phyloP scores from a whole-genome alignment of 345 rosid genomes.

The Gossypium herbaceum region DNA sequence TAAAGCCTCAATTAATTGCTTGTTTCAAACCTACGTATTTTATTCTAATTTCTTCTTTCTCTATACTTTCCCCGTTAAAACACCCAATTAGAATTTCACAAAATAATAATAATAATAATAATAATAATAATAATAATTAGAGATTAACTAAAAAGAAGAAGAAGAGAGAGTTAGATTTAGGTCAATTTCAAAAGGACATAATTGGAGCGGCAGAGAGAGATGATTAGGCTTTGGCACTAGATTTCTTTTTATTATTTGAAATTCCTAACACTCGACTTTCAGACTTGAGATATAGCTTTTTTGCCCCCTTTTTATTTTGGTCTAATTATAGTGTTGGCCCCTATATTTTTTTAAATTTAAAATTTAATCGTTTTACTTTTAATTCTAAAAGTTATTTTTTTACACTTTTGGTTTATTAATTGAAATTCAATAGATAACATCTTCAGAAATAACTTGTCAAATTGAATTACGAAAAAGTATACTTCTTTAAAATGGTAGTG shows the following conservation, averaged over 20 bases:
- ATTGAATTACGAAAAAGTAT: too few species aligned
- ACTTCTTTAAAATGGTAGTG: too few species aligned
- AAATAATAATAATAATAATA: background rate
- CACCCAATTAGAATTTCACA: slow-evolving; percentile 24
- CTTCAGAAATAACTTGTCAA: too few species aligned
- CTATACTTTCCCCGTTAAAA: background rate
- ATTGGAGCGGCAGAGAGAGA: slow-evolving; percentile 19
- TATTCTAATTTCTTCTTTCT: slow-evolving; percentile 9
- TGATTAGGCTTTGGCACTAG: slow-evolving; percentile 26
- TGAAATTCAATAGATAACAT: too few species aligned
- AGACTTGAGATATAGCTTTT: too few species aligned
- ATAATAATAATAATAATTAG: too few species aligned
- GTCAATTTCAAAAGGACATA: background rate
- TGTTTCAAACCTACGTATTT: slow-evolving; percentile 17
- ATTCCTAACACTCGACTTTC: background rate
- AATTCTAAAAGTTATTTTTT: too few species aligned
- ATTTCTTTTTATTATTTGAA: slow-evolving; percentile 11
- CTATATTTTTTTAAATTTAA: too few species aligned
- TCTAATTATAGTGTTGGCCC: too few species aligned
- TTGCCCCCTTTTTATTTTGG: too few species aligned
- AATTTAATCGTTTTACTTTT: too few species aligned
- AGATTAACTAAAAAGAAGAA: background rate
- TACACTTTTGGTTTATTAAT: too few species aligned
- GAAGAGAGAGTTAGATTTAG: slow-evolving; percentile 5
- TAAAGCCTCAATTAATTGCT: background rate